A percentile compares a stretch with the other conserved stretches of the same genome.
phyloP scores from a whole-genome alignment of 1,139 yeast genomes.

The Suhomyces anneliseae region DNA sequence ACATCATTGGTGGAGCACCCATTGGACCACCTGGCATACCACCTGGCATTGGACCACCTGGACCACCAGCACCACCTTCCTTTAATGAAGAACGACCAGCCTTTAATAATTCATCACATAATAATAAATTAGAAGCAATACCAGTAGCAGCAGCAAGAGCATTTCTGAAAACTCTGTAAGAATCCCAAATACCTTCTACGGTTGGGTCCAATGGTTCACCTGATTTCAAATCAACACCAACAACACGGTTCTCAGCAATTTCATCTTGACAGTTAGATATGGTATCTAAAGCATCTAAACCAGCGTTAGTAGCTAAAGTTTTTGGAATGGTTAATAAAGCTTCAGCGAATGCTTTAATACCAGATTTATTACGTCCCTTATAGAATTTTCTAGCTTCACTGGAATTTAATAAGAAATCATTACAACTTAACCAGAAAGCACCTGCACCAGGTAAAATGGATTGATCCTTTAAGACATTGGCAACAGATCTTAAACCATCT shows the following conservation, averaged over 20 bases:
- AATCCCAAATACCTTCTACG: constrained; percentile 95
- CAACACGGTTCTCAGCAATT: constrained; percentile 74
- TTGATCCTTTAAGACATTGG: constrained; percentile 85
- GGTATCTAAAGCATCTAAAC: constrained; percentile 89
- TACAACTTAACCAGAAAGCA: constrained; percentile 84
- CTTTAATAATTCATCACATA: constrained; percentile 94
- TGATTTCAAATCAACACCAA: constrained; percentile 84
- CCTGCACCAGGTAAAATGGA: constrained; percentile 96
- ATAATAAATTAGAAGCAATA: constrained; percentile 84
- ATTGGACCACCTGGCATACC: constrained; percentile 8
- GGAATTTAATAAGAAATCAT: constrained; percentile 59
- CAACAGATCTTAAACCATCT: constrained; percentile 93
- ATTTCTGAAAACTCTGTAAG: constrained; percentile 88
- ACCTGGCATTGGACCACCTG: constrained; percentile 14
- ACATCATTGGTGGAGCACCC: constrained; percentile 21
- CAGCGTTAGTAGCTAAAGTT: constrained; percentile 89
- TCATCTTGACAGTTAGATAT: constrained; percentile 90
- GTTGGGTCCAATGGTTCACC: constrained; percentile 98
- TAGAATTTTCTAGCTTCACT: constrained; percentile 58
- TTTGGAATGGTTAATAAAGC: constrained; percentile 90
- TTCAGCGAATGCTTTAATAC: constrained; percentile 91
- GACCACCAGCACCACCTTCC: constrained; percentile 34
- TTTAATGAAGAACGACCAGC: constrained; percentile 94
- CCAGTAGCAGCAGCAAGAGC: constrained; percentile 93
- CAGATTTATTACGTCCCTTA: constrained; percentile 87